Evolutionary conservation across 495 filamentous ascomycete species (phyloP).

Genomic region (Thermothielavioides terrestris): DNA sequence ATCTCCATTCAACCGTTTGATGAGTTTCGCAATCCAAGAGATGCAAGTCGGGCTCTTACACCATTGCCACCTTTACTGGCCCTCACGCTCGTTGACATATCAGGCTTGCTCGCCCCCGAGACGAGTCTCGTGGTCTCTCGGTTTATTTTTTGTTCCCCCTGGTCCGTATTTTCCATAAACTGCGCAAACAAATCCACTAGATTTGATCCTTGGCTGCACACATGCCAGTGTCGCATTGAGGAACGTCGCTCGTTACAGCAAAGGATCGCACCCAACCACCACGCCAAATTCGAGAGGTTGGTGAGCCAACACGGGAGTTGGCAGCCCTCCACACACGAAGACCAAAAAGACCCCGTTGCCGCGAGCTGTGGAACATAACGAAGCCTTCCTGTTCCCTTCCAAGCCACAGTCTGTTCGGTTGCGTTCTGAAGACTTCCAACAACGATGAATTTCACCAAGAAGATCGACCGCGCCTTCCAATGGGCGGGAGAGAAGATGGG

Average conservation of each 20-base stretch:
- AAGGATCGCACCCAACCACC: slow-evolving; percentile 9
- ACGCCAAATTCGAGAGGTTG: slow-evolving; percentile 14
- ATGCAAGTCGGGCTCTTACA: slow-evolving; percentile 5
- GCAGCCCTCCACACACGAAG: not conserved
- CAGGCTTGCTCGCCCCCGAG: slow-evolving; percentile 1
- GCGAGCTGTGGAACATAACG: not conserved
- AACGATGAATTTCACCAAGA: slow-evolving; percentile 89
- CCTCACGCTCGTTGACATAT: slow-evolving; percentile 17
- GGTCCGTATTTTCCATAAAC: not conserved
- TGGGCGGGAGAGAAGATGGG: slow-evolving; percentile 98
- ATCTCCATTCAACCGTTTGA: slow-evolving; percentile 25
- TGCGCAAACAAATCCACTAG: not conserved
- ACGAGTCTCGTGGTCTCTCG: slow-evolving; percentile 2
- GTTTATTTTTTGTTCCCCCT: slow-evolving; percentile 7
- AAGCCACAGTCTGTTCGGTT: not conserved
- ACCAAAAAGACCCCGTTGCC: slow-evolving; percentile 7
- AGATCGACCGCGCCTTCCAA: slow-evolving; percentile 94
- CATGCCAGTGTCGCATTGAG: slow-evolving; percentile 1
- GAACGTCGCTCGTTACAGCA: slow-evolving; percentile 7
- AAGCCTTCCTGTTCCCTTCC: not conserved
- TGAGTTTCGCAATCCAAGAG: slow-evolving; percentile 23
- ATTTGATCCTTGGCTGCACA: not conserved
- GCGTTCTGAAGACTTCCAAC: not conserved
- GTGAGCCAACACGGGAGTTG: slow-evolving; percentile 6
- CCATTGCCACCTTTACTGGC: slow-evolving; percentile 15